Evolutionary conservation across 2,329 filamentous ascomycete species (phyloP).

Genomic region (Nigrospora osmanthi): DNA sequence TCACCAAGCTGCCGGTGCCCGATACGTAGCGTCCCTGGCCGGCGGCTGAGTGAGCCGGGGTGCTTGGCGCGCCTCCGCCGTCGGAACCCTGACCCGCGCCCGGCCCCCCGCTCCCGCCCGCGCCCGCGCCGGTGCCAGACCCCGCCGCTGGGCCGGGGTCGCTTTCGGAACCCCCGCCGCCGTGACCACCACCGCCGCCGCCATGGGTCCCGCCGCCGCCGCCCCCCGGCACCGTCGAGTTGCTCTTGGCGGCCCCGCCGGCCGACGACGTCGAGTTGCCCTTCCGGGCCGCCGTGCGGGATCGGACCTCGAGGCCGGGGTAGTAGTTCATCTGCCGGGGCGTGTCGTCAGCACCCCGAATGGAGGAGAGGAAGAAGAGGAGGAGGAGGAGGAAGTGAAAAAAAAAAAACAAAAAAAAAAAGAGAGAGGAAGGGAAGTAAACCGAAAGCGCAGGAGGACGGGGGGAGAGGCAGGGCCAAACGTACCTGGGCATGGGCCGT

Average conservation of each 20-base stretch:
- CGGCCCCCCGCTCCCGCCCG: too few species aligned
- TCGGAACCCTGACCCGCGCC: too few species aligned
- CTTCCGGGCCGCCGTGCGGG: neutral
- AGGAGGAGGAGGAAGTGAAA: too few species aligned
- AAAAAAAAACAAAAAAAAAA: too few species aligned
- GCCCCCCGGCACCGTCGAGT: neutral
- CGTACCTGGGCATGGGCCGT: constrained; percentile 4
- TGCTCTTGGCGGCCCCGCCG: neutral
- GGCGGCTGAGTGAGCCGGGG: neutral
- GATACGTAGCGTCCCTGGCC: neutral
- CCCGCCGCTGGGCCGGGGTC: neutral
- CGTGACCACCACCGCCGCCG: neutral
- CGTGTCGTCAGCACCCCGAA: neutral
- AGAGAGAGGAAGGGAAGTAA: too few species aligned
- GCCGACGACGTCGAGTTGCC: neutral
- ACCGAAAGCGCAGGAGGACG: too few species aligned
- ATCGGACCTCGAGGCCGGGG: neutral
- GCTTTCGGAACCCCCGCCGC: neutral
- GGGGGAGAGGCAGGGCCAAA: neutral
- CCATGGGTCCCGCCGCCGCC: neutral
- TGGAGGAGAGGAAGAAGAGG: too few species aligned
- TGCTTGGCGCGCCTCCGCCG: neutral
- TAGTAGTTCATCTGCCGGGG: neutral
- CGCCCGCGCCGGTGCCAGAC: neutral
- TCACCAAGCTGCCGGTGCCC: constrained; percentile 1